Conservation (phyloP, 2,329 filamentous ascomycete genomes). For the Colletotrichum agaves region DNA sequence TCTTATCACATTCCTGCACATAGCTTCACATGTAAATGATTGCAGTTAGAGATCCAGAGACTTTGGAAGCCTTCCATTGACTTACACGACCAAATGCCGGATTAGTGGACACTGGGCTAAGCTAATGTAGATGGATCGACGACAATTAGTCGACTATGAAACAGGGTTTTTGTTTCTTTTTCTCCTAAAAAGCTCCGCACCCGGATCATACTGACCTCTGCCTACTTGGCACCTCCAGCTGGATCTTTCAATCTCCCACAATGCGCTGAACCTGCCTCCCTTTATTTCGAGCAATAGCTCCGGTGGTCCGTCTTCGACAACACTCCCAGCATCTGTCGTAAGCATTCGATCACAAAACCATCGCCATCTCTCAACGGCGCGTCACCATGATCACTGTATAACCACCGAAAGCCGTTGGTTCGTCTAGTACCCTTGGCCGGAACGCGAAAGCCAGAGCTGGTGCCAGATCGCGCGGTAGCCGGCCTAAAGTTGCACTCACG, state of each 20-base stretch:
- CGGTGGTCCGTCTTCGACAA: background rate
- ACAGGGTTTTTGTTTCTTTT: too few relatives aligned
- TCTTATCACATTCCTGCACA: too few relatives aligned
- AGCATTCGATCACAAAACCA: background rate
- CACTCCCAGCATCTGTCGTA: background rate
- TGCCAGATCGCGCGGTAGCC: conserved; percentile 12
- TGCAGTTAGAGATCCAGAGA: too few relatives aligned
- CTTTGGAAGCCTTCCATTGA: too few relatives aligned
- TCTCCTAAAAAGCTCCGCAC: too few relatives aligned
- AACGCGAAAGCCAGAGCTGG: background rate
- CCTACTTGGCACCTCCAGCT: too few relatives aligned
- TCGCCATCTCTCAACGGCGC: background rate
- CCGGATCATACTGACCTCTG: too few relatives aligned
- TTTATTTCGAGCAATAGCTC: background rate
- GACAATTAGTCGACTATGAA: too few relatives aligned
- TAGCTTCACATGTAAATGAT: too few relatives aligned
- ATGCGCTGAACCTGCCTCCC: background rate
- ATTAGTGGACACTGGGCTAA: too few relatives aligned
- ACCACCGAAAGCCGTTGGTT: background rate
- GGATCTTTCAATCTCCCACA: background rate
- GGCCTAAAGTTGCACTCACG: conserved; percentile 29
- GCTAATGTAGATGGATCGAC: too few relatives aligned
- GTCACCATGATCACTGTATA: background rate
- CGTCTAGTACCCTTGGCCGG: background rate
- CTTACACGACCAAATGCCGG: too few relatives aligned